Evolutionary conservation across 305 asterid genomes (phyloP), one percentile per base, ranked within the genome.

Genomic region (Solanum aculeatissimum): DNA sequence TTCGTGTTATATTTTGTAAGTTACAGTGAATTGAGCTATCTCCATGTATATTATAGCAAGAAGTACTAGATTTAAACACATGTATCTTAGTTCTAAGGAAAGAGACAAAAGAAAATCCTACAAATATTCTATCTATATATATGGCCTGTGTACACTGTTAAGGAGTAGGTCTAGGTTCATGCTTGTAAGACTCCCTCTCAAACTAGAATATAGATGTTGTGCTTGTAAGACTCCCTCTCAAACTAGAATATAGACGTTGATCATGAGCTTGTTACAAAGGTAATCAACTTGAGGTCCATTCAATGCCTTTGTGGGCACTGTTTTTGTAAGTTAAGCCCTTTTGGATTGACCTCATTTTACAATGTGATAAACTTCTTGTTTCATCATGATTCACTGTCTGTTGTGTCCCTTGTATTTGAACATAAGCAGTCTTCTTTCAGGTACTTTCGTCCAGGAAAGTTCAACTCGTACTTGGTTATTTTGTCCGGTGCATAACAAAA

Each of bases 381-480:
- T 21, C 21, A 35, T 38, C 77, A 58, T 68, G 35, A 69, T 23
- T 66, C 7, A 19, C 10, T 23, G 23, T 47, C 58, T 43, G 13
- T 77, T 43, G 79, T 83, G 83, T 40, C 71, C 75, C 63, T 80
- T 51, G 16, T 83, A 80, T 85, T 62, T 65, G 58, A 49, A 80
- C n/a, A 81, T 79, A 45, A 42, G 21, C 23, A 49, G 18, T 16
- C 47, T 81, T 84, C 72, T 87, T 84, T 86, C 93, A 96, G 99
- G 98, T 95, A 87, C 95, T 95, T 68, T 88, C 94, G 18, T 93
- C 98, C 77, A 90, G 98, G 90, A 95, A 93, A 80, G 98, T 95
- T 54, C 89, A 93, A 88, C 98, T 96, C 85, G 65, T 93, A 51
- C 90, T 94, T 89, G 98, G 99, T 80, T 95, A 93, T 86, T 89